Percentiles rank a stretch among this genome's conserved stretches.
Conservation (phyloP, 148 eudicot species). For the Silene conica region DNA sequence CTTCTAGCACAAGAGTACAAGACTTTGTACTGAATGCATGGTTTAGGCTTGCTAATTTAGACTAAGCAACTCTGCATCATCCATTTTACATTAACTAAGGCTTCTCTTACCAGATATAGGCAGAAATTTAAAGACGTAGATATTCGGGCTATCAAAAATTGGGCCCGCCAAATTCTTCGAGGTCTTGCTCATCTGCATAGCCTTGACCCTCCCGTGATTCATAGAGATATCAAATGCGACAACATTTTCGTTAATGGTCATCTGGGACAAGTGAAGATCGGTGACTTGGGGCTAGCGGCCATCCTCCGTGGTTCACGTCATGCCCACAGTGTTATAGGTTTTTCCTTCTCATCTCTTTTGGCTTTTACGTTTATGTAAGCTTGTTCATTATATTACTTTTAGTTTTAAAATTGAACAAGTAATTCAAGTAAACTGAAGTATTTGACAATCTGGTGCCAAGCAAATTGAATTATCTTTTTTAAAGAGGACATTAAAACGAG, state of each 20-base stretch:
- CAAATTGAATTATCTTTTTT: neutral
- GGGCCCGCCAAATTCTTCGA: constrained; percentile 33
- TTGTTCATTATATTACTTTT: neutral
- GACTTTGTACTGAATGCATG: too few relatives aligned
- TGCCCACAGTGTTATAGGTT: constrained; percentile 13
- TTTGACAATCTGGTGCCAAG: neutral
- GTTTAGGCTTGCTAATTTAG: neutral
- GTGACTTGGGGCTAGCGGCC: constrained; percentile 31
- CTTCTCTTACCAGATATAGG: constrained; percentile 49
- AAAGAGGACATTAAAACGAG: neutral
- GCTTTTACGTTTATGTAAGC: neutral
- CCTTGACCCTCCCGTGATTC: constrained; percentile 32
- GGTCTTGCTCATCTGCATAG: constrained; percentile 34
- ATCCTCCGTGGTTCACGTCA: constrained; percentile 16
- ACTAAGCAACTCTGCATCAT: neutral
- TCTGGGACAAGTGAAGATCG: constrained; percentile 31
- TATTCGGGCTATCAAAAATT: constrained; percentile 31
- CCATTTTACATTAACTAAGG: neutral
- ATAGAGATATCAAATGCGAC: constrained; percentile 37
- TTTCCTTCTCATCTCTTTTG: constrained; percentile 1
- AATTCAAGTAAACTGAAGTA: neutral
- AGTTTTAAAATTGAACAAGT: neutral
- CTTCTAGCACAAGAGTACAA: neutral
- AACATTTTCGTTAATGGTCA: constrained; percentile 39
- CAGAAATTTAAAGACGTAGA: constrained; percentile 58